A percentile compares a stretch with the other conserved stretches of the same genome.
Evolutionary conservation across 2,329 filamentous ascomycete genomes (phyloP).

Genomic region (Pseudocercospora pini-densiflorae): DNA sequence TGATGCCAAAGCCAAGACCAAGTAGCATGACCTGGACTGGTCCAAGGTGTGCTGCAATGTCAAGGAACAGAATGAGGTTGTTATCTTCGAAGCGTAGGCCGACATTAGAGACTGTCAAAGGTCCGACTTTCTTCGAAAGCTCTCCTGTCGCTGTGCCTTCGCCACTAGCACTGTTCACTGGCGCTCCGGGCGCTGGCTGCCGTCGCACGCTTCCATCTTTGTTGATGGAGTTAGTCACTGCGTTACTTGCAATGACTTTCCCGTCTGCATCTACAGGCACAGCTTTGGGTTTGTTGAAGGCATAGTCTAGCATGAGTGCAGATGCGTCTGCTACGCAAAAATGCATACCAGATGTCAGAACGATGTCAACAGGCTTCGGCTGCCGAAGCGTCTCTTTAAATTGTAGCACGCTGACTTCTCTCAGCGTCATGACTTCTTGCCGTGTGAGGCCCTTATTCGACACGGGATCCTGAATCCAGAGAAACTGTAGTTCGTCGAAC

Average conservation of each 20-base stretch:
- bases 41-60: constrained; percentile 6
- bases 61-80: constrained; percentile 2
- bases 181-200: neutral
- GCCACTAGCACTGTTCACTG: neutral
- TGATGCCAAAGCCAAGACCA: constrained; percentile 9
- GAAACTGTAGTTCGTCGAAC: constrained; percentile 8
- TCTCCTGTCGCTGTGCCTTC: neutral
- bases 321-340: constrained; percentile 2
- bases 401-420: neutral
- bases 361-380: neutral
- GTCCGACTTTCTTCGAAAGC: constrained; percentile 4
- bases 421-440: neutral
- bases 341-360: neutral
- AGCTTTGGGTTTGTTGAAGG: constrained; percentile 6
- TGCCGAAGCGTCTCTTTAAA: neutral
- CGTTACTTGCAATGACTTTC: neutral
- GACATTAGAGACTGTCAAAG: constrained; percentile 4
- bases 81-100: constrained; percentile 12
- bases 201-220: neutral
- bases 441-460: neutral
- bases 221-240: too few relatives aligned
- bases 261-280: neutral
- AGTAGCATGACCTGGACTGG: constrained; percentile 9
- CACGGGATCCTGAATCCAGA: constrained; percentile 11
- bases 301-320: constrained; percentile 5